Conservation (phyloP, 371 early-diverging fungal species). For the Rhizopus arrhizus region DNA sequence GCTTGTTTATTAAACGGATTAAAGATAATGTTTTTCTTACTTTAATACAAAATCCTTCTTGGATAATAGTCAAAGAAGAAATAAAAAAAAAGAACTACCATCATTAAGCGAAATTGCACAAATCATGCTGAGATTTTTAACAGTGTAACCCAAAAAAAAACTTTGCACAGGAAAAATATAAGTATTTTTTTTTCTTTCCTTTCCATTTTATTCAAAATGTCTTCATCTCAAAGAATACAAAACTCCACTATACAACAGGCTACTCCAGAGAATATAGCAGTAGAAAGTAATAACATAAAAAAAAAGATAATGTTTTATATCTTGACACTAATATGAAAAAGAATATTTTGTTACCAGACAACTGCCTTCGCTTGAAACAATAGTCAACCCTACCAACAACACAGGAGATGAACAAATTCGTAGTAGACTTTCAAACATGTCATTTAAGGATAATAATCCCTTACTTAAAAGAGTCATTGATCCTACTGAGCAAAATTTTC, state of each 20-base stretch:
- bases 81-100: conserved; percentile 58
- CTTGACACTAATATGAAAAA: background rate
- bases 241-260: background rate
- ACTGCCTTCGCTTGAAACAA: conserved; percentile 5
- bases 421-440: conserved; percentile 1
- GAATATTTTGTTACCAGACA: conserved; percentile 4
- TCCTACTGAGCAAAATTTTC: background rate
- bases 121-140: too few species aligned
- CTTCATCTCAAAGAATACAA: background rate
- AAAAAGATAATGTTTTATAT: background rate
- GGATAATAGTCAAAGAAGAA: background rate
- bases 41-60: too few species aligned
- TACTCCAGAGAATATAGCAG: background rate
- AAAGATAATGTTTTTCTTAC: too few species aligned
- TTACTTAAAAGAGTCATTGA: conserved; percentile 1
- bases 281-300: background rate
- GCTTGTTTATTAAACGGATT: background rate
- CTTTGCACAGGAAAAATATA: background rate
- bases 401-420: background rate
- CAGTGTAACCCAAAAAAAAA: too few species aligned
- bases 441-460: background rate
- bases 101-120: conserved; percentile 13
- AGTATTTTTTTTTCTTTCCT: background rate
- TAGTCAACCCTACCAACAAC: background rate
- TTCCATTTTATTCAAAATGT: background rate